Evolutionary conservation across 106 monocot genomes (phyloP).

Genomic region (Gastrodia elata): DNA sequence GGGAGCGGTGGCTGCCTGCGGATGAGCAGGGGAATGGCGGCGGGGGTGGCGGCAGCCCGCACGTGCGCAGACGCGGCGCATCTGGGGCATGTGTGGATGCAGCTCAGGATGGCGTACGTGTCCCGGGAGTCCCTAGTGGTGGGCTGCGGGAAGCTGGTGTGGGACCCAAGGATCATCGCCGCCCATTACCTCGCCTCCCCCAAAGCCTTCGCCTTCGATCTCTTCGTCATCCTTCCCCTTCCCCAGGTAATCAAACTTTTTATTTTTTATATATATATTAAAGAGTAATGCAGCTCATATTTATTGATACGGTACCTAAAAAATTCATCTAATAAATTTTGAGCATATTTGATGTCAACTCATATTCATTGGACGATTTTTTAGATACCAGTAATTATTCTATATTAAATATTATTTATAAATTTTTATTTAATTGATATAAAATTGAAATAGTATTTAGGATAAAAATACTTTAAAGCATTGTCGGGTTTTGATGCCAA

Average conservation of each 20-base stretch:
- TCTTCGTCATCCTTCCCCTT: slow-evolving; percentile 74
- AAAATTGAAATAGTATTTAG: too few species aligned
- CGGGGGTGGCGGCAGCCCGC: slow-evolving; percentile 40
- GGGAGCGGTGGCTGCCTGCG: slow-evolving; percentile 43
- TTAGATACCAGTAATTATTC: too few species aligned
- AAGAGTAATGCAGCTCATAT: too few species aligned
- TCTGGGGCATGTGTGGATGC: slow-evolving; percentile 59
- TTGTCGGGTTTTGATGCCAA: too few species aligned
- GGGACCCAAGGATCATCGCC: slow-evolving; percentile 67
- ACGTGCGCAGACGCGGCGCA: slow-evolving; percentile 59
- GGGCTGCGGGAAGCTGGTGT: slow-evolving; percentile 88
- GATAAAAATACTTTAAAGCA: too few species aligned
- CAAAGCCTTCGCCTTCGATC: slow-evolving; percentile 68
- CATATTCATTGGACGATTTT: too few species aligned
- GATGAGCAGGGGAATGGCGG: slow-evolving; percentile 51
- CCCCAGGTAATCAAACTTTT: slow-evolving; percentile 53
- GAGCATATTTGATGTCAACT: too few species aligned
- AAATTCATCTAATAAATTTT: too few species aligned
- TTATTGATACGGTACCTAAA: too few species aligned
- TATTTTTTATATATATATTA: too few species aligned
- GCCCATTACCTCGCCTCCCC: slow-evolving; percentile 48
- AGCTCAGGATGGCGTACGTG: slow-evolving; percentile 75
- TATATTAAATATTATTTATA: too few species aligned
- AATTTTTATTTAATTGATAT: too few species aligned
- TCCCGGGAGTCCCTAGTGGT: slow-evolving; percentile 87